Percentiles rank a stretch among this genome's conserved stretches.
Conservation (phyloP, 805 yeast species). For the Candida silvicultrix region DNA sequence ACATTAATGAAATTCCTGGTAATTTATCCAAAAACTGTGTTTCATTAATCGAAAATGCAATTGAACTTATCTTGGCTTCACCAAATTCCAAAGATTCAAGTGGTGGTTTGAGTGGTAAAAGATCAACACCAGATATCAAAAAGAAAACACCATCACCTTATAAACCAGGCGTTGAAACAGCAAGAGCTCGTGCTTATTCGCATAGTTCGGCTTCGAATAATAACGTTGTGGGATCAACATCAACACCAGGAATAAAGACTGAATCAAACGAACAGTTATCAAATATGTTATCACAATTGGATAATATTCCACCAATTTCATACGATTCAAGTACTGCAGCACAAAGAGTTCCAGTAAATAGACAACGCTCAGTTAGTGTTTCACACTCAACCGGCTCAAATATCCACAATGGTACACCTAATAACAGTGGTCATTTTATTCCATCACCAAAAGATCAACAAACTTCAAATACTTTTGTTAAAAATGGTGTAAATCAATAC, state of each 20-base stretch:
- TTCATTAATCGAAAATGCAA: slow-evolving; percentile 49
- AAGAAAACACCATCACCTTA: neutral
- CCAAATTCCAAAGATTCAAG: slow-evolving; percentile 25
- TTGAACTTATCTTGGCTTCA: slow-evolving; percentile 54
- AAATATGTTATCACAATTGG: slow-evolving; percentile 22
- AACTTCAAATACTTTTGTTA: neutral
- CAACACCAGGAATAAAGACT: neutral
- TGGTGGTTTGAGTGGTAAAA: neutral
- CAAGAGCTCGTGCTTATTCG: neutral
- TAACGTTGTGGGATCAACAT: neutral
- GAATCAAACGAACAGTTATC: slow-evolving; percentile 8
- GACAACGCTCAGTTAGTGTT: neutral
- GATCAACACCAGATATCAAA: neutral
- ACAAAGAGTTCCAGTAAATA: slow-evolving; percentile 7
- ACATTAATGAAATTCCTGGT: slow-evolving; percentile 51
- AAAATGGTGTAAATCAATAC: neutral
- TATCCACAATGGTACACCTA: neutral
- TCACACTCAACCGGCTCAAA: slow-evolving; percentile 6
- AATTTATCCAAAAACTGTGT: slow-evolving; percentile 52
- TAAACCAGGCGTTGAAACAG: neutral
- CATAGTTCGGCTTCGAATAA: neutral
- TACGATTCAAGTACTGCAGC: slow-evolving; percentile 5
- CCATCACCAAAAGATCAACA: neutral
- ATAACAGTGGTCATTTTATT: neutral
- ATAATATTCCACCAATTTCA: slow-evolving; percentile 20